A percentile compares a stretch with the other conserved stretches of the same genome.
Evolutionary conservation across 208 protist genomes (phyloP).

Genomic region (Chromosphaera perkinsii): DNA sequence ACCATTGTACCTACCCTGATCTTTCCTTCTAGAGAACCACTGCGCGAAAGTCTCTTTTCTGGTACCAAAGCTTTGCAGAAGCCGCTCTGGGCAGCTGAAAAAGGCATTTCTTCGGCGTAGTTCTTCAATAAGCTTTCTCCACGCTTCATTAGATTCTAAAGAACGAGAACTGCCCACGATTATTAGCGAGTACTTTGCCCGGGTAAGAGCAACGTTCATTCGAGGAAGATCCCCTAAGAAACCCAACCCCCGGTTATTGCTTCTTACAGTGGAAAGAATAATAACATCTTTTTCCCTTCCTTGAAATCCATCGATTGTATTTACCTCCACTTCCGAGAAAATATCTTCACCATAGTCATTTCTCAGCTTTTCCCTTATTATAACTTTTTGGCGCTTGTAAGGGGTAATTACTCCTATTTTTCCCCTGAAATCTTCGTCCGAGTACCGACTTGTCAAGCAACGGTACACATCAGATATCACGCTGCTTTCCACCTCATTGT

Average conservation of each 20-base stretch:
- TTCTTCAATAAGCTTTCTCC: constrained; percentile 37
- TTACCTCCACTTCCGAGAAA: constrained; percentile 31
- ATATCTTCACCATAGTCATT: constrained; percentile 12
- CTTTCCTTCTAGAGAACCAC: too few species aligned
- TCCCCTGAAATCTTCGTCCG: constrained; percentile 16
- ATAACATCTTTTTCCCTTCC: constrained; percentile 69
- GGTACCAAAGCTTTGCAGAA: too few species aligned
- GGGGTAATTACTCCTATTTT: constrained; percentile 60
- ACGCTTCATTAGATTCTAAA: constrained; percentile 30
- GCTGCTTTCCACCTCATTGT: too few species aligned
- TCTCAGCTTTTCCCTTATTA: not conserved
- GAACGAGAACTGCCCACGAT: constrained; percentile 44
- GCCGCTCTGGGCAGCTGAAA: too few species aligned
- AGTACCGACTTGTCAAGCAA: too few species aligned
- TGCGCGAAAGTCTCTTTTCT: too few species aligned
- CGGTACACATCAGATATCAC: not conserved
- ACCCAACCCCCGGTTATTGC: constrained; percentile 32
- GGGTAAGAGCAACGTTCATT: constrained; percentile 68
- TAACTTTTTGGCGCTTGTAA: constrained; percentile 52
- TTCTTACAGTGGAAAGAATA: constrained; percentile 62
- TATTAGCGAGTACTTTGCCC: constrained; percentile 43
- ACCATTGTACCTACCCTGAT: too few species aligned
- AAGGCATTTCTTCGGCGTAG: too few species aligned
- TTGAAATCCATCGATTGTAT: constrained; percentile 49
- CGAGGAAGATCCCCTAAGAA: constrained; percentile 50